These are phyloP conservation scores for Talaromyces albobiverticillius DNA, from an alignment of 2,329 filamentous ascomycete species.

Conservation along the genomic window DNA sequence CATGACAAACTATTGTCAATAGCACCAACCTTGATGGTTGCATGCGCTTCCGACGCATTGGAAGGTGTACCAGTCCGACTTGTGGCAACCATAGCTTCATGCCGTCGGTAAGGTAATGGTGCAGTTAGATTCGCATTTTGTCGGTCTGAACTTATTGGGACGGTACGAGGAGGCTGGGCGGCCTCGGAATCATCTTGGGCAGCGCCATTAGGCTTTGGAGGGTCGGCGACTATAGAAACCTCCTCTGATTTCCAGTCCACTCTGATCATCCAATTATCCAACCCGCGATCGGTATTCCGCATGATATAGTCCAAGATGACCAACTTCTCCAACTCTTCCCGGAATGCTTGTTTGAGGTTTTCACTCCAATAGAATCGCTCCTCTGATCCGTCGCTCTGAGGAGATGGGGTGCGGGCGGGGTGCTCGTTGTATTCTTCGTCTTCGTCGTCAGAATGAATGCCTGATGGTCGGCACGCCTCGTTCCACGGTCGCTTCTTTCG, in stretches of 20 bases:
- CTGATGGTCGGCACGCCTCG: conserved; percentile 73
- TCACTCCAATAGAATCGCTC: conserved; percentile 80
- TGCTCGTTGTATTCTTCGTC: conserved; percentile 48
- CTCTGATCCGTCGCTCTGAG: conserved; percentile 45
- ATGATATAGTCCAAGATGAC: conserved; percentile 99
- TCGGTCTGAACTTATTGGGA: conserved; percentile 50
- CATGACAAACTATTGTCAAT: conserved; percentile 98
- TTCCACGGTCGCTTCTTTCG: conserved; percentile 73
- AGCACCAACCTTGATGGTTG: conserved; percentile 75
- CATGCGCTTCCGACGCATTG: conserved; percentile 43
- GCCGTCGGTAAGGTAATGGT: conserved; percentile 68
- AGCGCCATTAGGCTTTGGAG: conserved; percentile 62
- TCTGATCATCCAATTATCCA: conserved; percentile 99
- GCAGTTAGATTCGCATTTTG: conserved; percentile 26
- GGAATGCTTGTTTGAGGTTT: conserved; percentile 80
- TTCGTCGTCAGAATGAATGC: conserved; percentile 58
- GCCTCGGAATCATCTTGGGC: conserved; percentile 48
- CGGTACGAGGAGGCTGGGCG: conserved; percentile 58
- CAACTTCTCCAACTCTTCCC: conserved; percentile 93
- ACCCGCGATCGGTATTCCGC: conserved; percentile 93
- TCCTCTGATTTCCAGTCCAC: conserved; percentile 81
- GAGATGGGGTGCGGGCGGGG: conserved; percentile 39
- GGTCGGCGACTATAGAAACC: conserved; percentile 83
- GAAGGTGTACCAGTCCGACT: conserved; percentile 56
- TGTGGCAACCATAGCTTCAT: conserved; percentile 79